These are phyloP conservation scores for Colletotrichum chlorophyti DNA, from an alignment of 2,329 filamentous ascomycete species.

Conservation along the genomic window DNA sequence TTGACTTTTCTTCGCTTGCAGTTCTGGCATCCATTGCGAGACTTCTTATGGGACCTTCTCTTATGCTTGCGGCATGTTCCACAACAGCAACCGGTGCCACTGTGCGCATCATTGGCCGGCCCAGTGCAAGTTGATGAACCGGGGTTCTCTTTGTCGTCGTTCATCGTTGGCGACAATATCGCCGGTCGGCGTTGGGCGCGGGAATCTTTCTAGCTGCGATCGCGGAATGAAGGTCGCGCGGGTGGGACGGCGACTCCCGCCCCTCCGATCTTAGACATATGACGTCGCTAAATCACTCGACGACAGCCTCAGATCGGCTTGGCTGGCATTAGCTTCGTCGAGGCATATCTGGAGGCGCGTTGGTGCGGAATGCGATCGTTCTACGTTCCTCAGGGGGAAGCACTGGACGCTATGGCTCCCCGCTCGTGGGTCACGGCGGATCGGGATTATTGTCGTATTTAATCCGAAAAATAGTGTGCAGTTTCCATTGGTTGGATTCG, in stretches of 20 bases:
- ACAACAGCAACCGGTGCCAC: conserved; percentile 8
- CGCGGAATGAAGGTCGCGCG: background rate
- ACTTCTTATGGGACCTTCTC: conserved; percentile 27
- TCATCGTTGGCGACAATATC: conserved; percentile 10
- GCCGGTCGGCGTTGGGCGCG: background rate
- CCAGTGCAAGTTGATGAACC: background rate
- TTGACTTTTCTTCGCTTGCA: conserved; percentile 31
- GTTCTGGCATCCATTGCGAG: conserved; percentile 30
- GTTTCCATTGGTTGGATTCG: conserved; percentile 1
- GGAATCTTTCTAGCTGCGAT: background rate
- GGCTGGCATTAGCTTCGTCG: background rate
- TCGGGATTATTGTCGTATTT: background rate
- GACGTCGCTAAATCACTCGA: background rate
- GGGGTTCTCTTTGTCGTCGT: background rate
- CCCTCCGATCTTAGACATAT: background rate
- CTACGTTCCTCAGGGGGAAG: no score
- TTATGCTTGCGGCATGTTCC: conserved; percentile 16
- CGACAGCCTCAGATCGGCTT: background rate
- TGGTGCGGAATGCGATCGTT: background rate
- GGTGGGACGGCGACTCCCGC: background rate
- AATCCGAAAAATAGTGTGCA: background rate
- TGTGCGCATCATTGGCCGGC: background rate
- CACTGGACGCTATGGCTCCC: background rate
- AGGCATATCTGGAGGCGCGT: background rate
- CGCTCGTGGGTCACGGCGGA: background rate